phyloP scores from a whole-genome alignment of 306 rosid species.

The Vicia sativa region DNA sequence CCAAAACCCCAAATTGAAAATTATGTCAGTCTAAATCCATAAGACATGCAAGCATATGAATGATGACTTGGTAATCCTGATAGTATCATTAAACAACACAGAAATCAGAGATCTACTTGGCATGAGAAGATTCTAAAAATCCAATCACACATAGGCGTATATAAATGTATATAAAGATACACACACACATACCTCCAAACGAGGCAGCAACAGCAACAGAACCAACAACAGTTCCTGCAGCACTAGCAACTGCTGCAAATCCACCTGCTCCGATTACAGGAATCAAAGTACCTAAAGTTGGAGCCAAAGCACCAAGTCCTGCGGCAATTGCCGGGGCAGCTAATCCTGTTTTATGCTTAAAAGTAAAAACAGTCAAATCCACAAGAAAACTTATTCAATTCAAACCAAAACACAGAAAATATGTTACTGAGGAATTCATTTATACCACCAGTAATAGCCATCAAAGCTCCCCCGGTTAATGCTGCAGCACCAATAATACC shows the following conservation, averaged over 20 bases:
- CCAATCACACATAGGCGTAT: not conserved
- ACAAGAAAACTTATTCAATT: slow-evolving; percentile 12
- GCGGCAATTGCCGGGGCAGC: slow-evolving; percentile 99
- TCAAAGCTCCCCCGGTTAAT: slow-evolving; percentile 83
- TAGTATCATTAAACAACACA: slow-evolving; percentile 29
- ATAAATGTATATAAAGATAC: too few species aligned
- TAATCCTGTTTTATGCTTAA: slow-evolving; percentile 65
- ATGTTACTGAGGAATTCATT: slow-evolving; percentile 39
- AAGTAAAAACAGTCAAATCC: slow-evolving; percentile 35
- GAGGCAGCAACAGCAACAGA: slow-evolving; percentile 99
- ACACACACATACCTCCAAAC: slow-evolving; percentile 69
- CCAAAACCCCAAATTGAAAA: slow-evolving; percentile 26
- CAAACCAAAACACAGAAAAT: slow-evolving; percentile 28
- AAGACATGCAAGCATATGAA: slow-evolving; percentile 14
- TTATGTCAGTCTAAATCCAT: not conserved
- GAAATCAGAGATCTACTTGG: slow-evolving; percentile 17
- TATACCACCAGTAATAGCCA: slow-evolving; percentile 97
- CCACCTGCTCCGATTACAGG: slow-evolving; percentile 91
- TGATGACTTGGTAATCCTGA: slow-evolving; percentile 8
- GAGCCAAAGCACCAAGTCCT: slow-evolving; percentile 92
- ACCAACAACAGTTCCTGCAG: slow-evolving; percentile 93
- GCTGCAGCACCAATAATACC: slow-evolving; percentile 97
- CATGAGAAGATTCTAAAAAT: slow-evolving; percentile 30
- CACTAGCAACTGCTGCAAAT: slow-evolving; percentile 94
- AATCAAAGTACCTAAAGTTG: slow-evolving; percentile 86